Evolutionary conservation across 2,329 filamentous ascomycete species (phyloP).

Genomic region (Nectriaceae sp.): DNA sequence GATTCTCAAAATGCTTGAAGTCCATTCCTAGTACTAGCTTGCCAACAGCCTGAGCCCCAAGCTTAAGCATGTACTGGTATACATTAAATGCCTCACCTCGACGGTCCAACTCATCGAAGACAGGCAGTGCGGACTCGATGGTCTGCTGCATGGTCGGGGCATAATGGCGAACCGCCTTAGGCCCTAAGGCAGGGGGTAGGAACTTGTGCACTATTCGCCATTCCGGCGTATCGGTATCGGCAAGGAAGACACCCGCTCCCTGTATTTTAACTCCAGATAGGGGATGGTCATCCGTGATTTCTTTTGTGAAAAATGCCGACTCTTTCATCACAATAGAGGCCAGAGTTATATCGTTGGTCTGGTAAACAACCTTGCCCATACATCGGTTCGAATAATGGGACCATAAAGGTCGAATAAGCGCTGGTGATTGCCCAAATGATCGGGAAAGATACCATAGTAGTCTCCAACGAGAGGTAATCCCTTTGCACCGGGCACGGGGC

Average conservation of each 20-base stretch:
- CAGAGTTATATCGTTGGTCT: constrained; percentile 52
- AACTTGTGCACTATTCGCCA: constrained; percentile 62
- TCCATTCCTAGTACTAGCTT: constrained; percentile 48
- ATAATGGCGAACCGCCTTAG: constrained; percentile 63
- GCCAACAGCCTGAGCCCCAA: constrained; percentile 47
- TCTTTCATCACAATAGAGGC: constrained; percentile 49
- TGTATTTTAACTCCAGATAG: constrained; percentile 44
- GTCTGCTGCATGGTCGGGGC: constrained; percentile 59
- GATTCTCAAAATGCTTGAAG: constrained; percentile 44
- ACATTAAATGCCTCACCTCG: constrained; percentile 49
- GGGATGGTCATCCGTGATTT: constrained; percentile 52
- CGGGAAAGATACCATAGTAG: constrained; percentile 57
- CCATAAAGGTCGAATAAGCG: constrained; percentile 56
- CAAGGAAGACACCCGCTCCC: constrained; percentile 46
- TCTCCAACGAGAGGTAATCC: constrained; percentile 53
- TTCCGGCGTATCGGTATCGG: constrained; percentile 52
- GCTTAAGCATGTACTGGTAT: constrained; percentile 52
- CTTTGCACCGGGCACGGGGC: constrained; percentile 51
- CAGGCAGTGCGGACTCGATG: constrained; percentile 50
- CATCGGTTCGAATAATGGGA: constrained; percentile 53
- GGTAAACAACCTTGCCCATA: constrained; percentile 51
- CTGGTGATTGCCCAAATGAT: constrained; percentile 59
- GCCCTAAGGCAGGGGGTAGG: constrained; percentile 57
- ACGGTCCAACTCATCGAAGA: constrained; percentile 53
- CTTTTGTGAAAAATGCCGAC: constrained; percentile 55